phyloP scores from a whole-genome alignment of 192 early-diverging fungal species.

The Chytriomyces sp. region DNA sequence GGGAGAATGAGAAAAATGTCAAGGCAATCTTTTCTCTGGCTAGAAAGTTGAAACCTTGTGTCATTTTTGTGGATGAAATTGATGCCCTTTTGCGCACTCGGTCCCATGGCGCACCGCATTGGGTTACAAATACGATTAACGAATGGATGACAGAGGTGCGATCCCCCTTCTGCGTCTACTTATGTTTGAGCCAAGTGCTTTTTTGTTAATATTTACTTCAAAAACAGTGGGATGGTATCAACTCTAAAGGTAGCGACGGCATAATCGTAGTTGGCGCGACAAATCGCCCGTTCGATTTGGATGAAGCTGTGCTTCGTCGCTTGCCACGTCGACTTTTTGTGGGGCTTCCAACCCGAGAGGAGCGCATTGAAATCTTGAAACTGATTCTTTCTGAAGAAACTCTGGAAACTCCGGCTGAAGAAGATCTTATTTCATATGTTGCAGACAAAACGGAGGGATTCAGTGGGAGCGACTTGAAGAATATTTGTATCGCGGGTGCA shows the following conservation, averaged over 20 bases:
- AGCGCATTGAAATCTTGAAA: slow-evolving; percentile 70
- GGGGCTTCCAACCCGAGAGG: slow-evolving; percentile 73
- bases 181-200: slow-evolving; percentile 61
- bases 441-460: slow-evolving; percentile 72
- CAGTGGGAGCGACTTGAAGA: slow-evolving; percentile 89
- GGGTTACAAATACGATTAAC: slow-evolving; percentile 74
- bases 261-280: slow-evolving; percentile 70
- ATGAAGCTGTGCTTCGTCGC: slow-evolving; percentile 87
- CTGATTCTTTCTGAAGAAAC: slow-evolving; percentile 77
- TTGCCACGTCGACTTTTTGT: slow-evolving; percentile 87
- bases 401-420: slow-evolving; percentile 35
- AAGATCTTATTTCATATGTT: slow-evolving; percentile 60
- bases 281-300: slow-evolving; percentile 90
- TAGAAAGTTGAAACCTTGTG: slow-evolving; percentile 90
- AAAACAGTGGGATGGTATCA: slow-evolving; percentile 79
- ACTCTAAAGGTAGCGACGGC: slow-evolving; percentile 32
- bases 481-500: slow-evolving; percentile 81
- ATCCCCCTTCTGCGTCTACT: neutral
- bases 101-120: slow-evolving; percentile 15
- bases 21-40: slow-evolving; percentile 92
- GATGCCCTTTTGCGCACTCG: slow-evolving; percentile 79
- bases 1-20: slow-evolving; percentile 91
- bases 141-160: slow-evolving; percentile 82
- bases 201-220: slow-evolving; percentile 68
- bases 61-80: slow-evolving; percentile 99